Evolutionary conservation across 768 basidiomycete species (phyloP).

Genomic region (Boletales sp.): DNA sequence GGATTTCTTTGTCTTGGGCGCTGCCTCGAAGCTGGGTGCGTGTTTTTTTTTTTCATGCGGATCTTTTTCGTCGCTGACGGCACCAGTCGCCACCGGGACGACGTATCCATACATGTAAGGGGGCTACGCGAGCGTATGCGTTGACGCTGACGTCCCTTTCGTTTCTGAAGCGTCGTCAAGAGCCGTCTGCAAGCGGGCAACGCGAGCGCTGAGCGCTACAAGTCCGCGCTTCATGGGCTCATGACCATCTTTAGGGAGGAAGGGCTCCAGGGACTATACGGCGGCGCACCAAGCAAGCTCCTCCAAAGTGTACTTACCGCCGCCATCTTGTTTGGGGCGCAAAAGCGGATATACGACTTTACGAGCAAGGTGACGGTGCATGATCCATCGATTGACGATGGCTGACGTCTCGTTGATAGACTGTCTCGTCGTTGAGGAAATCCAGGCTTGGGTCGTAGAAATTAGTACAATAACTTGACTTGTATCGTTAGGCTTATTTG

Average conservation of each 20-base stretch:
- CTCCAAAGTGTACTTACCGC: slow-evolving; percentile 90
- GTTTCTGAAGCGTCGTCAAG: slow-evolving; percentile 55
- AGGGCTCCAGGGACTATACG: slow-evolving; percentile 81
- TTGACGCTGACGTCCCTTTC: not conserved
- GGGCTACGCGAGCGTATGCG: no score
- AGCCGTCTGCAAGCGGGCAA: slow-evolving; percentile 76
- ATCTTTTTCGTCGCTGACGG: not conserved
- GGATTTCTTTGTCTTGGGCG: slow-evolving; percentile 95
- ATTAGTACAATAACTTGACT: no score
- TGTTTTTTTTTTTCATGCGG: not conserved
- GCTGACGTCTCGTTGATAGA: slow-evolving; percentile 10
- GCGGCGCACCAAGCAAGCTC: slow-evolving; percentile 84
- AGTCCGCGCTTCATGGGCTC: slow-evolving; percentile 74
- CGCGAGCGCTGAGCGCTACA: slow-evolving; percentile 63
- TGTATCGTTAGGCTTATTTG: not conserved
- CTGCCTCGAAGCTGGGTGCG: slow-evolving; percentile 83
- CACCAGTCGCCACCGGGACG: slow-evolving; percentile 45
- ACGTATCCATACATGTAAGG: slow-evolving; percentile 78
- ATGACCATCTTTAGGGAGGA: slow-evolving; percentile 74
- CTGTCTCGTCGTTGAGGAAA: slow-evolving; percentile 11
- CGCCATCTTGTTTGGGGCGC: slow-evolving; percentile 88
- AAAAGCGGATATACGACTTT: slow-evolving; percentile 76
- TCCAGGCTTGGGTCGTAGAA: not conserved
- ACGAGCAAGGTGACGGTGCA: slow-evolving; percentile 44
- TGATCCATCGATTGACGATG: not conserved